Evolutionary conservation across 495 filamentous ascomycete species (phyloP), one percentile per base, ranked within the genome.

Genomic region (Penicillium malachiteum): DNA sequence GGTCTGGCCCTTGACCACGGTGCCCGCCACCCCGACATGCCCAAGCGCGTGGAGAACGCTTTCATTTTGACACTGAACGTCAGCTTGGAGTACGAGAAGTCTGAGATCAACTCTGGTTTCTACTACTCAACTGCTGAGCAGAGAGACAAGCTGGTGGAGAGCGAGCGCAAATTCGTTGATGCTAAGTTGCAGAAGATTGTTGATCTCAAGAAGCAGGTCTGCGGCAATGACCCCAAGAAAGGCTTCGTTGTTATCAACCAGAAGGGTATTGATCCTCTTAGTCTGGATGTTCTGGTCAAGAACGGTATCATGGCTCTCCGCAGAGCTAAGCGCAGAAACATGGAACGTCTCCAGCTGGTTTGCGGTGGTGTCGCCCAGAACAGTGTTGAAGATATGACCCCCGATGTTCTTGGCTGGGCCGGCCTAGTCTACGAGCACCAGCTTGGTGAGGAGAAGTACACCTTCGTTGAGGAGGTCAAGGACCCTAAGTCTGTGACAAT

Each of bases 401-500:
- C 92, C 2, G 91, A 96, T 56, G 78, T 94, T 56, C 86, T 98
- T 47, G 94, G 94, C 30, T 98, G 94, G 94, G 94, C 95, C 49
- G 94, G 94, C 46, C 80, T 89, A 37, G 94, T 98, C 40, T 97
- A 98, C 63, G 94, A 98, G 78, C 92, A 97, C 76, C 90, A 95
- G 67, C 83, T 98, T 5, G 94, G 94, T 49, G 94, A 98, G 78
- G 94, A 98, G 78, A 98, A 98, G 77, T 98, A 90, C 76, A 98
- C 94, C 13, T 98, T 98, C 62, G 83, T 98, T 58, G 95, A 97
- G 72, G 95, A 98, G 54, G 94, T 98, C 60, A 97, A 96, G 81
- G 90, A 97, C 48, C 90, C 94, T 48, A 98, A 97, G 78, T 97
- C 95, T 5, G 95, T 97, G n/a, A 98, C 94, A 16, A 78, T 98